phyloP scores from a whole-genome alignment of 78 protist genomes.

The Dictyostelium citrinum region DNA sequence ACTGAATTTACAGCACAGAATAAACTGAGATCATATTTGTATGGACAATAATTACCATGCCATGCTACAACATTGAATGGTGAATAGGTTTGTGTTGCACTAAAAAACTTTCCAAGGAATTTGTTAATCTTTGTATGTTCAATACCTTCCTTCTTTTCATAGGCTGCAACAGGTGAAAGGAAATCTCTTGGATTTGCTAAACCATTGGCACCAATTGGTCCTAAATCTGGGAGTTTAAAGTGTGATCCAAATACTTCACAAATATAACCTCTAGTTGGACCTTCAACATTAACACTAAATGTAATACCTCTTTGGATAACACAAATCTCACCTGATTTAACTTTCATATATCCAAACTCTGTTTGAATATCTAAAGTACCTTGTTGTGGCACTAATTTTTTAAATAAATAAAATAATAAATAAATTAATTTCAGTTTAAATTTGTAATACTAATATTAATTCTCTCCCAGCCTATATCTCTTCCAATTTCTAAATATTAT shows the following conservation, averaged over 20 bases:
- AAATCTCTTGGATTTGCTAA: slow-evolving; percentile 97
- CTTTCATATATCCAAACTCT: slow-evolving; percentile 91
- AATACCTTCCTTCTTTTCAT: slow-evolving; percentile 67
- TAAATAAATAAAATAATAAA: background rate
- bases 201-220: slow-evolving; percentile 98
- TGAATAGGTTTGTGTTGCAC: slow-evolving; percentile 44
- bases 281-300: slow-evolving; percentile 83
- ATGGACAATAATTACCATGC: slow-evolving; percentile 98
- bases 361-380: slow-evolving; percentile 90
- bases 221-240: slow-evolving; percentile 94
- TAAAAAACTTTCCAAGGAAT: slow-evolving; percentile 85
- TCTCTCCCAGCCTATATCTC: no score
- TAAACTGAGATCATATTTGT: slow-evolving; percentile 88
- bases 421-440: background rate
- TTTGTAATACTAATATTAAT: no score
- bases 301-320: slow-evolving; percentile 95
- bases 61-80: slow-evolving; percentile 97
- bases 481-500: no score
- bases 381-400: slow-evolving; percentile 70
- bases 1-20: slow-evolving; percentile 92
- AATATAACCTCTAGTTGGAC: slow-evolving; percentile 92
- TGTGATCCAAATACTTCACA: slow-evolving; percentile 91
- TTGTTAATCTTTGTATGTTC: slow-evolving; percentile 75
- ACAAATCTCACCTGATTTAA: slow-evolving; percentile 90
- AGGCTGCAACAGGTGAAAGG: slow-evolving; percentile 90